Conservation (phyloP, 441 rosid species). For the Populus hybrid region DNA sequence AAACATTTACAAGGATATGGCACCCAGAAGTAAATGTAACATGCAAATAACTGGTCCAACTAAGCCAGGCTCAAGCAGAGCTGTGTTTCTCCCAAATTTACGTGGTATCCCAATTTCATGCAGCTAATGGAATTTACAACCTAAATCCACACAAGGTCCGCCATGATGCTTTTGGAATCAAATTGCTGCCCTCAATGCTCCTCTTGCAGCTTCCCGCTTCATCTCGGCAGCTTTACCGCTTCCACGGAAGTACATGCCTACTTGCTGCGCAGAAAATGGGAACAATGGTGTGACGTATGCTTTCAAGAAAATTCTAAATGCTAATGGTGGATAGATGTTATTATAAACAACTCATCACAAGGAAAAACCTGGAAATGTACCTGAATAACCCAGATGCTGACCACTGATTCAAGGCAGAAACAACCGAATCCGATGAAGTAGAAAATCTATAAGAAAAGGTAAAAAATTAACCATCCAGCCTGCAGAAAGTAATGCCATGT, state of each 20-base stretch:
- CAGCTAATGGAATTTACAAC: conserved; percentile 23
- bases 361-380: conserved; percentile 22
- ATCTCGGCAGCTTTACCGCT: conserved; percentile 75
- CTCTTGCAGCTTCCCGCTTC: conserved; percentile 68
- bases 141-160: conserved; percentile 9
- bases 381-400: conserved; percentile 96
- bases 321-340: neutral
- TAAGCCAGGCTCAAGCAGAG: conserved; percentile 14
- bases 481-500: neutral
- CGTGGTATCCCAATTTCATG: neutral
- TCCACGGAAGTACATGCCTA: conserved; percentile 90
- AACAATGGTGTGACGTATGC: neutral
- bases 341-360: neutral
- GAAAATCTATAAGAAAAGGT: conserved; percentile 54
- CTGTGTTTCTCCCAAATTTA: neutral
- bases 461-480: neutral
- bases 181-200: conserved; percentile 69
- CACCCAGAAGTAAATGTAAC: no score
- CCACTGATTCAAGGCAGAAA: conserved; percentile 66
- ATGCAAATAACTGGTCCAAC: neutral
- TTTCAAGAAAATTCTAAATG: neutral
- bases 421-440: conserved; percentile 81
- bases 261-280: conserved; percentile 56
- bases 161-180: conserved; percentile 24
- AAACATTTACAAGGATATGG: neutral